These are phyloP conservation scores for Colletotrichum tamarilloi DNA, from an alignment of 2,329 filamentous ascomycete genomes.

Conservation along the genomic window DNA sequence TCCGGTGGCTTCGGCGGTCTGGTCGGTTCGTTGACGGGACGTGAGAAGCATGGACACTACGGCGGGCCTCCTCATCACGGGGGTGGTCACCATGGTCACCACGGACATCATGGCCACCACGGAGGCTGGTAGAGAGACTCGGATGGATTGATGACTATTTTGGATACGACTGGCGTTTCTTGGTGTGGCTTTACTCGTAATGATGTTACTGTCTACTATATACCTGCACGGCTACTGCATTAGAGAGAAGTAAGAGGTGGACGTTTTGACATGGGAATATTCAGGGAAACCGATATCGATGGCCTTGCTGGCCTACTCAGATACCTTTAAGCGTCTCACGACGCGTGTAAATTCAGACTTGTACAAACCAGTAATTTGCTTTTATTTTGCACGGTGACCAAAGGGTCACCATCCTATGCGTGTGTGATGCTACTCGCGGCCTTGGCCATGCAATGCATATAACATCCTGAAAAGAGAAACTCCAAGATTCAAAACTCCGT, in stretches of 20 bases:
- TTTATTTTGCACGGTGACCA: not conserved
- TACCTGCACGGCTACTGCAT: not conserved
- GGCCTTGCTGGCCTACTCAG: not conserved
- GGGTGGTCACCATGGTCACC: not conserved
- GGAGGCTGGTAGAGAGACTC: not conserved
- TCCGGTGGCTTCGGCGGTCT: conserved; percentile 40
- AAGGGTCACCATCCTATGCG: not conserved
- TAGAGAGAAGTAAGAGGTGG: not conserved
- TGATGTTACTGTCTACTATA: not conserved
- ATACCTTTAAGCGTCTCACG: not conserved
- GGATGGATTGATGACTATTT: not conserved
- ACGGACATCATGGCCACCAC: conserved; percentile 11
- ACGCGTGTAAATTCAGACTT: not conserved
- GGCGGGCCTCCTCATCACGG: not conserved
- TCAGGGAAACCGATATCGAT: not conserved
- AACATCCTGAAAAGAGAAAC: conserved; percentile 1
- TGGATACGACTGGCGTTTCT: conserved; percentile 1
- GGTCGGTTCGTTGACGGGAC: conserved; percentile 34
- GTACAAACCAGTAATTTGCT: not conserved
- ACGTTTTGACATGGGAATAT: not conserved
- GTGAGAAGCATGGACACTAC: conserved; percentile 29
- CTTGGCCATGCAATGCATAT: conserved; percentile 21
- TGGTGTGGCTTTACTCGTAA: not conserved
- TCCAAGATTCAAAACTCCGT: not conserved
- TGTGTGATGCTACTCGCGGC: not conserved